Evolutionary conservation across 352 stramenopile species (phyloP).

Genomic region (Phytophthora podocarpi): DNA sequence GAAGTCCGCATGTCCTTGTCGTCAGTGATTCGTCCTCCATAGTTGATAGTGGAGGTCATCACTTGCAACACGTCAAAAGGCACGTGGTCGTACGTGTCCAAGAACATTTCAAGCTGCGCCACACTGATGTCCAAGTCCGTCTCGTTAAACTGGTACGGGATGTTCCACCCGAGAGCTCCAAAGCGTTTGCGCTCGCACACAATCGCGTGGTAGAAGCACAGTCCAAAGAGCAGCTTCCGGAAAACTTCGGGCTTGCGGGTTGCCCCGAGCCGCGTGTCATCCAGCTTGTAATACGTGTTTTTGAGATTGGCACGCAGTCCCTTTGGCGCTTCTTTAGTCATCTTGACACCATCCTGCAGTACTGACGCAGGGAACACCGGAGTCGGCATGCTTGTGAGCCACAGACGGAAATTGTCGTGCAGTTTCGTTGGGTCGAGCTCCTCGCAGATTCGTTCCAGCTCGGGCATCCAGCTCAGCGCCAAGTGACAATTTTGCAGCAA

Average conservation of each 20-base stretch:
- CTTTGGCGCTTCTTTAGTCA: slow-evolving; percentile 97
- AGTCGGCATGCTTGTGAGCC: slow-evolving; percentile 92
- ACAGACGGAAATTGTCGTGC: slow-evolving; percentile 95
- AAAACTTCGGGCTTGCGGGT: slow-evolving; percentile 92
- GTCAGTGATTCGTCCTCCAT: slow-evolving; percentile 93
- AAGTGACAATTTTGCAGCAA: slow-evolving; percentile 96
- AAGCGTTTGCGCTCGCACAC: slow-evolving; percentile 96
- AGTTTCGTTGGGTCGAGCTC: slow-evolving; percentile 83
- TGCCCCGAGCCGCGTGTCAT: slow-evolving; percentile 82
- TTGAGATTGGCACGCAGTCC: slow-evolving; percentile 94
- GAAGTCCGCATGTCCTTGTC: slow-evolving; percentile 94
- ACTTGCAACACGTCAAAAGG: slow-evolving; percentile 92
- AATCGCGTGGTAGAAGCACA: slow-evolving; percentile 93
- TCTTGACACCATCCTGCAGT: slow-evolving; percentile 96
- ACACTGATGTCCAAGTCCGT: slow-evolving; percentile 91
- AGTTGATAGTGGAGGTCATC: slow-evolving; percentile 95
- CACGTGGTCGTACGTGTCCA: slow-evolving; percentile 87
- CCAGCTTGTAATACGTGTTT: slow-evolving; percentile 95
- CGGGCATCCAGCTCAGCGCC: slow-evolving; percentile 94
- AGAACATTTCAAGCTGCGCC: slow-evolving; percentile 91
- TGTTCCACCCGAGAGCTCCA: slow-evolving; percentile 96
- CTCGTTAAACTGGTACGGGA: slow-evolving; percentile 98
- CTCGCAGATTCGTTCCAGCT: slow-evolving; percentile 95
- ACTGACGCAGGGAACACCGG: slow-evolving; percentile 91
- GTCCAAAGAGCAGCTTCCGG: slow-evolving; percentile 93